These are phyloP conservation scores for Boletus rex-veris DNA, from an alignment of 768 basidiomycete species.

Conservation along the genomic window DNA sequence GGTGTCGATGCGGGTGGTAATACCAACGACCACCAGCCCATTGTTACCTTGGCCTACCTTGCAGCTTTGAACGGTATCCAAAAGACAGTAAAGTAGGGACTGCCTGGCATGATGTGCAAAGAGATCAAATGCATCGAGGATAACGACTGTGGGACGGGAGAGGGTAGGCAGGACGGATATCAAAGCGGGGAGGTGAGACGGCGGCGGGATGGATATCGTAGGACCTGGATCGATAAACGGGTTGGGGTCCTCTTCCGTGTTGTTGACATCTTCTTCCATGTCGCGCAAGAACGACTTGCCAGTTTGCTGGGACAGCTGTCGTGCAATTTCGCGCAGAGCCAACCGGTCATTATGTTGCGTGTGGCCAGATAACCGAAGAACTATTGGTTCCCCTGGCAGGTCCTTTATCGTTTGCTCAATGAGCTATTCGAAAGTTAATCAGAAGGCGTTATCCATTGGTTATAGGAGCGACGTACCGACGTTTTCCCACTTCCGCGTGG, in stretches of 20 bases:
- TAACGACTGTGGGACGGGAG: constrained; percentile 71
- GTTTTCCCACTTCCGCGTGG: constrained; percentile 87
- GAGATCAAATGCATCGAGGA: constrained; percentile 91
- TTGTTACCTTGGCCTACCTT: constrained; percentile 53
- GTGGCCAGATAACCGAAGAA: constrained; percentile 82
- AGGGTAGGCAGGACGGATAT: constrained; percentile 78
- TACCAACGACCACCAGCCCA: constrained; percentile 82
- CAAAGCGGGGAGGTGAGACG: constrained; percentile 69
- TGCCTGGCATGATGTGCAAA: constrained; percentile 92
- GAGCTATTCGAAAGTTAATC: constrained; percentile 40
- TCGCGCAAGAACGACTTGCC: constrained; percentile 52
- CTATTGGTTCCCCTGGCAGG: constrained; percentile 52
- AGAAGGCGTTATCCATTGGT: not conserved
- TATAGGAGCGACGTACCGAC: constrained; percentile 39
- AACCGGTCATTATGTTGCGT: constrained; percentile 81
- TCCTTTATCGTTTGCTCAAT: constrained; percentile 53
- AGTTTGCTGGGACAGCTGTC: constrained; percentile 77
- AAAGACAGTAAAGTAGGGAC: constrained; percentile 87
- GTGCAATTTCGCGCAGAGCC: constrained; percentile 89
- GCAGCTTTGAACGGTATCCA: constrained; percentile 91
- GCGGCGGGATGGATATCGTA: constrained; percentile 49
- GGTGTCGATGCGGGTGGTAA: constrained; percentile 84
- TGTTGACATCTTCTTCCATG: constrained; percentile 26
- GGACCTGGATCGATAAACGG: constrained; percentile 44
- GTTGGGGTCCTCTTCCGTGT: constrained; percentile 43